phyloP scores from a whole-genome alignment of 768 basidiomycete species.

The Xanthoconium stramineum region DNA sequence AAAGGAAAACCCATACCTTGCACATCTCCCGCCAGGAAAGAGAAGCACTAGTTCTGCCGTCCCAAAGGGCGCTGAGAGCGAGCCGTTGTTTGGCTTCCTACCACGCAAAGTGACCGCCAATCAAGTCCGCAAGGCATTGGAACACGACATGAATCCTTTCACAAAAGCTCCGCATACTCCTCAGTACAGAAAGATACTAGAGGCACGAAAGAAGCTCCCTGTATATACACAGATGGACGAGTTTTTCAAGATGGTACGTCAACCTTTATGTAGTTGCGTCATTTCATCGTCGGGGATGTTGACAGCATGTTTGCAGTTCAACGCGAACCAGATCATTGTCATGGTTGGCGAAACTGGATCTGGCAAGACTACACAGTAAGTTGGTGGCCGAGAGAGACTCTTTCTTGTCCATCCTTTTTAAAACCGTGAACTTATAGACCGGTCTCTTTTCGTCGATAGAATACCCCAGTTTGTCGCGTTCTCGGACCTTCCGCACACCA shows the following conservation, averaged over 20 bases:
- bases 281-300: neutral
- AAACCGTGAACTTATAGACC: constrained; percentile 27
- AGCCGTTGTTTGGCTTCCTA: constrained; percentile 72
- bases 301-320: constrained; percentile 21
- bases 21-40: constrained; percentile 37
- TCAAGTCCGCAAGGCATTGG: constrained; percentile 68
- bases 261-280: neutral
- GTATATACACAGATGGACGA: constrained; percentile 92
- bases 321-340: constrained; percentile 71
- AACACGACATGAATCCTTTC: constrained; percentile 83
- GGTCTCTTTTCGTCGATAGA: constrained; percentile 43
- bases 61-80: constrained; percentile 31
- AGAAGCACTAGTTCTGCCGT: constrained; percentile 16
- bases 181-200: constrained; percentile 84
- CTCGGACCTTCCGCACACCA: constrained; percentile 88
- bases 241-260: constrained; percentile 82
- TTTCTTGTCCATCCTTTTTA: constrained; percentile 19
- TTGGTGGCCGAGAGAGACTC: constrained; percentile 19
- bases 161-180: constrained; percentile 73
- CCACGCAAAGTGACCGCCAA: constrained; percentile 63
- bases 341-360: constrained; percentile 95
- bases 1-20: constrained; percentile 54
- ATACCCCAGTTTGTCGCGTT: constrained; percentile 97
- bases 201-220: constrained; percentile 81
- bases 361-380: constrained; percentile 94